Evolutionary conservation across 2,329 filamentous ascomycete species (phyloP).

Genomic region (Gaeumannomyces tritici): DNA sequence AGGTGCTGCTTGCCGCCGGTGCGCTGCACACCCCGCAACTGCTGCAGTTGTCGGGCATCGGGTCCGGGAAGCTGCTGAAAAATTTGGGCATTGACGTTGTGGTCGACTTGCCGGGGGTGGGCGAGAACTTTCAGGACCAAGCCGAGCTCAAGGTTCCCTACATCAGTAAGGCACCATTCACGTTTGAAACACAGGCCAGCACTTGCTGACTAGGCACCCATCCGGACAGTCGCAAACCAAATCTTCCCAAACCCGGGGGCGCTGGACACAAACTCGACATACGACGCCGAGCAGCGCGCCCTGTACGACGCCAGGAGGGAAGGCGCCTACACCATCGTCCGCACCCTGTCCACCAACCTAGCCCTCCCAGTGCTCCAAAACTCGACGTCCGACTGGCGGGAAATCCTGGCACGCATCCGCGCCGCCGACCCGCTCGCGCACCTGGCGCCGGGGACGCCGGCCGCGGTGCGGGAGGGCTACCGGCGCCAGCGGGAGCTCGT

Average conservation of each 20-base stretch:
- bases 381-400: slow-evolving; percentile 10
- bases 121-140: slow-evolving; percentile 35
- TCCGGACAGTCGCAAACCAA: slow-evolving; percentile 13
- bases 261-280: slow-evolving; percentile 21
- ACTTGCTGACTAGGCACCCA: neutral
- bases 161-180: neutral
- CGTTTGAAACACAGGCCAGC: too few relatives aligned
- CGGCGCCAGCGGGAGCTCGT: slow-evolving; percentile 21
- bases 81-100: slow-evolving; percentile 27
- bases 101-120: slow-evolving; percentile 36
- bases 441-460: slow-evolving; percentile 20
- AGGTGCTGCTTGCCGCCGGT: slow-evolving; percentile 32
- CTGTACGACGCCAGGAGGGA: slow-evolving; percentile 19
- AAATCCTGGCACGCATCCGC: slow-evolving; percentile 11
- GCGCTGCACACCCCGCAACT: slow-evolving; percentile 31
- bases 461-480: slow-evolving; percentile 25
- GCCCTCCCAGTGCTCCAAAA: slow-evolving; percentile 19
- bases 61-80: slow-evolving; percentile 23
- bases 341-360: slow-evolving; percentile 17
- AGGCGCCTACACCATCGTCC: slow-evolving; percentile 20
- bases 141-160: slow-evolving; percentile 10
- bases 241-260: slow-evolving; percentile 17
- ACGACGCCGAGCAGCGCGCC: slow-evolving; percentile 19
- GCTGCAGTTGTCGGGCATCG: slow-evolving; percentile 40
- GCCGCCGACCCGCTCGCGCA: slow-evolving; percentile 17